Evolutionary conservation across 768 basidiomycete genomes (phyloP).

Genomic region (Suillus hirtellus): DNA sequence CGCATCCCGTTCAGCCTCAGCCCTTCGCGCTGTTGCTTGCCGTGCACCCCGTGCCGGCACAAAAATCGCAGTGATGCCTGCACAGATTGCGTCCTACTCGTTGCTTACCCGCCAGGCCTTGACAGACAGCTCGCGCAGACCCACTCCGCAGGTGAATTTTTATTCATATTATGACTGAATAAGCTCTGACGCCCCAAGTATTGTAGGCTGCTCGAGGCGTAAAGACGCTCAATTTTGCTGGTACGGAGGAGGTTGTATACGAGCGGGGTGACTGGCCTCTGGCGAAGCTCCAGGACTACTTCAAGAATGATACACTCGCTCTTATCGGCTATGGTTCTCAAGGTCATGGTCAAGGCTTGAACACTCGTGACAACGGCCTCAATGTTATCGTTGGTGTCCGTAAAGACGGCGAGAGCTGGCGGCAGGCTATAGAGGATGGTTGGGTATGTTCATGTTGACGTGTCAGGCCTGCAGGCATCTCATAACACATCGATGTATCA

Average conservation of each 20-base stretch:
- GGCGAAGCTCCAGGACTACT: conserved; percentile 97
- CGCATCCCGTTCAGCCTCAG: conserved; percentile 63
- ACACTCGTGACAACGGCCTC: conserved; percentile 97
- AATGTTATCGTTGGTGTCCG: conserved; percentile 99
- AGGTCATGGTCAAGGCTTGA: conserved; percentile 97
- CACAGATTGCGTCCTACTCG: conserved; percentile 66
- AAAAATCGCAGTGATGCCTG: conserved; percentile 40
- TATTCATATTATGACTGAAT: conserved; percentile 5
- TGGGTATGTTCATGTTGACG: conserved; percentile 60
- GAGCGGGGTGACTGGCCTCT: conserved; percentile 98
- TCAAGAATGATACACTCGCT: conserved; percentile 99
- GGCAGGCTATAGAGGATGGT: conserved; percentile 91
- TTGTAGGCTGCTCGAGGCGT: conserved; percentile 66
- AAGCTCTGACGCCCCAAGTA: not conserved
- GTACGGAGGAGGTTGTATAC: conserved; percentile 89
- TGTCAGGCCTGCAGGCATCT: conserved; percentile 1
- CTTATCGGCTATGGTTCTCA: conserved; percentile 99
- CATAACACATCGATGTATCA: not conserved
- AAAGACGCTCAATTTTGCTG: conserved; percentile 97
- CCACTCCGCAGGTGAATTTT: conserved; percentile 38
- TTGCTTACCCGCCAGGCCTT: conserved; percentile 52
- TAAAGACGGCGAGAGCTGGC: conserved; percentile 96
- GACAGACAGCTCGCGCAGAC: conserved; percentile 24
- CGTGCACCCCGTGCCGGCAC: conserved; percentile 56
- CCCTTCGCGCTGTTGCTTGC: conserved; percentile 65